Evolutionary conservation across 176 grass and related monocot species (phyloP).

Genomic region (Thinopyrum elongatum): DNA sequence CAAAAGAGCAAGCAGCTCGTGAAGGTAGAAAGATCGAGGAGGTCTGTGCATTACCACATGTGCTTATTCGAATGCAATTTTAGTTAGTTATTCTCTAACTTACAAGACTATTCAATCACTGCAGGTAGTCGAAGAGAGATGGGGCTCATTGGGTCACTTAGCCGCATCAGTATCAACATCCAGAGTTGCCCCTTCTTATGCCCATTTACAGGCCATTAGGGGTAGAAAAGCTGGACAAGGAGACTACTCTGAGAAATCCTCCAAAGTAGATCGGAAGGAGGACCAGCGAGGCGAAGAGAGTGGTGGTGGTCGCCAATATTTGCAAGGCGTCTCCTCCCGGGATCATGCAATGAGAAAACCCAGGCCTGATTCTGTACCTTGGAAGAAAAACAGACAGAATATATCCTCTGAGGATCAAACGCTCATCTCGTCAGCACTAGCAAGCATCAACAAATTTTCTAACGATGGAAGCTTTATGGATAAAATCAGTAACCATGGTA

Average conservation of each 20-base stretch:
- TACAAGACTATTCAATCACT: neutral
- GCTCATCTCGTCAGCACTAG: conserved; percentile 67
- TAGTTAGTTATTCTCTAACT: neutral
- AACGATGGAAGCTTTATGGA: conserved; percentile 94
- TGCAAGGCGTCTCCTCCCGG: conserved; percentile 69
- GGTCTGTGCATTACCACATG: conserved; percentile 30
- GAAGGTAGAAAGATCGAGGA: conserved; percentile 78
- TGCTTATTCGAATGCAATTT: neutral
- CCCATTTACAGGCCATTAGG: conserved; percentile 83
- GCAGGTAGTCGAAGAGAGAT: conserved; percentile 87
- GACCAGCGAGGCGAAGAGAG: conserved; percentile 21
- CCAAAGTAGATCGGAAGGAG: conserved; percentile 31
- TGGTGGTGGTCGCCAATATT: conserved; percentile 50
- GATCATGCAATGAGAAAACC: conserved; percentile 82
- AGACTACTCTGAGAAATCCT: conserved; percentile 35
- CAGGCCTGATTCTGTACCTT: conserved; percentile 63
- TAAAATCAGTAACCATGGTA: conserved; percentile 44
- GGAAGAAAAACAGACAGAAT: conserved; percentile 65
- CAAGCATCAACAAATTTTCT: conserved; percentile 71
- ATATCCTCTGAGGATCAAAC: conserved; percentile 72
- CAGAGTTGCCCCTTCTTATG: conserved; percentile 56
- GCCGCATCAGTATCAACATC: conserved; percentile 67
- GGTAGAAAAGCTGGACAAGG: conserved; percentile 59
- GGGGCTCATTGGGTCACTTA: conserved; percentile 71
- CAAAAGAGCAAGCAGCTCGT: conserved; percentile 90